Percentiles rank a stretch among this genome's conserved stretches.
Evolutionary conservation across 2,329 filamentous ascomycete genomes (phyloP).

Genomic region (Microdochium trichocladiopsis): DNA sequence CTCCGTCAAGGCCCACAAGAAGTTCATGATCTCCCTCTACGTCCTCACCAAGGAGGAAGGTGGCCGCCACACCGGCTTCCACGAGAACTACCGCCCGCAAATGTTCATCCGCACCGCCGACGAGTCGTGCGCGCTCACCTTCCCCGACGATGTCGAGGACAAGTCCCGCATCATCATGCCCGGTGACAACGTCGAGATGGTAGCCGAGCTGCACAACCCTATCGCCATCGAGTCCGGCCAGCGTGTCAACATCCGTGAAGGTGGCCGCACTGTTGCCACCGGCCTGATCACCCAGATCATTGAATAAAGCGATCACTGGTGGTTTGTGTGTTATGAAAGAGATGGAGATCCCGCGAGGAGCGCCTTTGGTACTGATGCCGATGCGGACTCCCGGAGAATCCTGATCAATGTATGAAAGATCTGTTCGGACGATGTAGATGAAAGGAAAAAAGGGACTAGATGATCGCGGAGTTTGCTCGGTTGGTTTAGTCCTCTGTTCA

Average conservation of each 20-base stretch:
- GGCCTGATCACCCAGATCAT: conserved; percentile 72
- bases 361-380: neutral
- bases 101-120: conserved; percentile 92
- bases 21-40: conserved; percentile 95
- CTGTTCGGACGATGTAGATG: neutral
- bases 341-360: neutral
- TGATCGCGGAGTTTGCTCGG: neutral
- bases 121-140: conserved; percentile 70
- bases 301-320: conserved; percentile 31
- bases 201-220: conserved; percentile 76
- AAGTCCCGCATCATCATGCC: conserved; percentile 78
- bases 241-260: conserved; percentile 97
- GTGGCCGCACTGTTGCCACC: conserved; percentile 82
- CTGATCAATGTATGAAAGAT: neutral
- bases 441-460: neutral
- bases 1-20: conserved; percentile 75
- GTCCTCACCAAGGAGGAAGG: conserved; percentile 97
- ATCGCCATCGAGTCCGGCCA: conserved; percentile 86
- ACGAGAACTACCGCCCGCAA: conserved; percentile 93
- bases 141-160: conserved; percentile 78
- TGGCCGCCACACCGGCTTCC: conserved; percentile 93
- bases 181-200: conserved; percentile 98
- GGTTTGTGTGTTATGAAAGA: neutral
- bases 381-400: neutral
- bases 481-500: neutral